A percentile compares a stretch with the other conserved stretches of the same genome.
Conservation (phyloP, 1,139 yeast genomes). For the Suhomyces coccinellae region DNA sequence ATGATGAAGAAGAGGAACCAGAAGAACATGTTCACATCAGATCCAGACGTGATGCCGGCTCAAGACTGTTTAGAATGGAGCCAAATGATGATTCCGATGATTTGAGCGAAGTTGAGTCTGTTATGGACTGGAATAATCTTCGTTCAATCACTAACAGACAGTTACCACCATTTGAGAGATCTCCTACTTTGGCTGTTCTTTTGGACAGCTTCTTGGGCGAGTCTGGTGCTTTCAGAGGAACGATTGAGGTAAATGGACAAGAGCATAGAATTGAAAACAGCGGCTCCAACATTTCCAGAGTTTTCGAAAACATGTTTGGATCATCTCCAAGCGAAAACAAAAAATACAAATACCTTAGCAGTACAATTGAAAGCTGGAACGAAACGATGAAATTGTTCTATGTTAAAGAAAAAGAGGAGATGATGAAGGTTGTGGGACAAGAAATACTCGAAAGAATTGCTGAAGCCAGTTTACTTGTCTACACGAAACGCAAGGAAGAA, state of each 20-base stretch:
- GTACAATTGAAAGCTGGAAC: constrained; percentile 71
- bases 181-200: constrained; percentile 13
- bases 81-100: constrained; percentile 21
- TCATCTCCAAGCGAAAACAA: constrained; percentile 16
- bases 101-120: constrained; percentile 26
- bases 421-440: constrained; percentile 48
- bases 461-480: constrained; percentile 44
- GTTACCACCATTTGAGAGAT: constrained; percentile 13
- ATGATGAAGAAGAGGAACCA: constrained; percentile 8
- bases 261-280: constrained; percentile 12
- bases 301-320: constrained; percentile 14
- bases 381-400: constrained; percentile 56
- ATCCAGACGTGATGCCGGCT: constrained; percentile 3
- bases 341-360: constrained; percentile 42
- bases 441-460: constrained; percentile 53
- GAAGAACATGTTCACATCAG: constrained; percentile 1
- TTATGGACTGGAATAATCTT: constrained; percentile 20
- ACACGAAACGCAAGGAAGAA: constrained; percentile 31
- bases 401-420: constrained; percentile 35
- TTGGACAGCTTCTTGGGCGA: constrained; percentile 18
- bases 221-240: constrained; percentile 14
- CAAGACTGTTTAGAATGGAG: constrained; percentile 4
- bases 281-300: constrained; percentile 10
- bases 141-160: constrained; percentile 1
- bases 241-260: constrained; percentile 15